Conservation (phyloP, 2,329 filamentous ascomycete species). For the Myriosclerotinia duriaeana region DNA sequence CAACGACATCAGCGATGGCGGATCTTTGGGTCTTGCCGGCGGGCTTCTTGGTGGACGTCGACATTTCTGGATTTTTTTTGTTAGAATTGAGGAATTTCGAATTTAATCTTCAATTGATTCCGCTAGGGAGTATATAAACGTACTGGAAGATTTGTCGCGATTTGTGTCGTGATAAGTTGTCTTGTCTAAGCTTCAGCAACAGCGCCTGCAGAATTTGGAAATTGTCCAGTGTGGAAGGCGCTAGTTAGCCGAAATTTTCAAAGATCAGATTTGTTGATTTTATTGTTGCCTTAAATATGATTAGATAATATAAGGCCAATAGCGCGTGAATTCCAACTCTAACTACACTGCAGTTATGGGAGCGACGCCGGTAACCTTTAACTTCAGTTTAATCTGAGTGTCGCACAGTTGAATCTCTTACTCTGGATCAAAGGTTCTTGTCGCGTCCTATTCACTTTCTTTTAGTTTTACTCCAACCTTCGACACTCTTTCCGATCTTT, state of each 20-base stretch:
- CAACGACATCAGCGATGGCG: conserved; percentile 98
- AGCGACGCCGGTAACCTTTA: conserved; percentile 18
- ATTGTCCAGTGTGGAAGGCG: conserved; percentile 26
- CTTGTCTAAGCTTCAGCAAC: conserved; percentile 26
- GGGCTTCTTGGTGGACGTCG: conserved; percentile 64
- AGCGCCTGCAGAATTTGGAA: conserved; percentile 26
- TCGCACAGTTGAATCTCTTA: not conserved
- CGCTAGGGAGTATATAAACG: conserved; percentile 21
- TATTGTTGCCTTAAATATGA: not conserved
- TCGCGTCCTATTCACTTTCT: conserved; percentile 11
- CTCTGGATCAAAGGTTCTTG: conserved; percentile 5
- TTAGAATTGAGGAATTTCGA: conserved; percentile 21
- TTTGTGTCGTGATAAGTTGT: conserved; percentile 33
- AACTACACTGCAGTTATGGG: conserved; percentile 7
- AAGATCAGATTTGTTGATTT: not conserved
- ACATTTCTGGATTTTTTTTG: conserved; percentile 54
- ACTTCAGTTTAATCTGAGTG: not conserved
- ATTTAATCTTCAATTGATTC: conserved; percentile 19
- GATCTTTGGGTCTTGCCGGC: conserved; percentile 74
- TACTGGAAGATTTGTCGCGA: conserved; percentile 36
- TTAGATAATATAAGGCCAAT: conserved; percentile 2
- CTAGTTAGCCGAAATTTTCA: conserved; percentile 23
- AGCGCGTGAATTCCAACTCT: not conserved
- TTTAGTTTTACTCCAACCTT: conserved; percentile 1
- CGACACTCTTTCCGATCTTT: conserved; percentile 15